A percentile compares a stretch with the other conserved stretches of the same genome.
These are phyloP conservation scores for Aspergillus avenaceus DNA, from an alignment of 495 filamentous ascomycete genomes.

Conservation along the genomic window DNA sequence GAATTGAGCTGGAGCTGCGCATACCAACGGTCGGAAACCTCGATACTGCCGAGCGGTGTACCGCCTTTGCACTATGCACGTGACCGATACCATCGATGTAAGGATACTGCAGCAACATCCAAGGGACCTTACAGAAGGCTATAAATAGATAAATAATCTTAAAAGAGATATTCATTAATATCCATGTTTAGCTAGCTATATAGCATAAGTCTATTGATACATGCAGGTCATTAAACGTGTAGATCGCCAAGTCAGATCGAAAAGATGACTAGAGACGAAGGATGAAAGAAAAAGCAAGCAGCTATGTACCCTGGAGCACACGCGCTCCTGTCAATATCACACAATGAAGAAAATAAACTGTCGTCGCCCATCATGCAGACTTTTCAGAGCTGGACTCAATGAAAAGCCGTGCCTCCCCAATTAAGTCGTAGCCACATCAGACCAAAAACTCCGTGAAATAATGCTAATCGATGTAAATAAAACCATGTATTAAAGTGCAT, in stretches of 20 bases:
- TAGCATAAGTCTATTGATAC: conserved; percentile 7
- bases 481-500: conserved; percentile 6
- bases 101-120: no score
- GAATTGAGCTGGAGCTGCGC: no score
- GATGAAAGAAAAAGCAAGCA: neutral
- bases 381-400: neutral
- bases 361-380: neutral
- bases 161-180: no score
- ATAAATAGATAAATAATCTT: no score
- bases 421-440: neutral
- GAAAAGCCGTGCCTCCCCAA: neutral
- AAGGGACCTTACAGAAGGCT: no score
- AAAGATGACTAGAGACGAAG: neutral
- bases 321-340: neutral
- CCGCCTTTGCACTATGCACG: no score
- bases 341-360: neutral
- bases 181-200: neutral
- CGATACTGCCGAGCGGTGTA: no score
- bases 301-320: neutral
- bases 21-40: no score
- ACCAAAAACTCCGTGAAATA: conserved; percentile 1
- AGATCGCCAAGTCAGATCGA: conserved; percentile 1
- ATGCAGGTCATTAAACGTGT: conserved; percentile 8
- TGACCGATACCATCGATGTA: no score
- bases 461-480: neutral